Conservation (phyloP, 805 yeast genomes). For the Yarrowia deformans region DNA sequence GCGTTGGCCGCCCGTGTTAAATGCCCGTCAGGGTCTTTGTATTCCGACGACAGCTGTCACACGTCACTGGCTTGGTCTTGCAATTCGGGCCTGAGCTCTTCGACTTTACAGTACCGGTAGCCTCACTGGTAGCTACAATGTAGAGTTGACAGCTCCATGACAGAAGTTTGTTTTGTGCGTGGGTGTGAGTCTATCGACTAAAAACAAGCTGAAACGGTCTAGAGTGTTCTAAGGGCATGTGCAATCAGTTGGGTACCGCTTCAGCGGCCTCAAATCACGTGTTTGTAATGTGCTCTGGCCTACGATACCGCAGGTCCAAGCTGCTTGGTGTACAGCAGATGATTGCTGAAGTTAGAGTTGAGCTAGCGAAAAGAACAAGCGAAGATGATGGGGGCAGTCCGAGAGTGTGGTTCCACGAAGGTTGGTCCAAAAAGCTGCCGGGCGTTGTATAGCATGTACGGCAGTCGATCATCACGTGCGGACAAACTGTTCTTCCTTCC, state of each 20-base stretch:
- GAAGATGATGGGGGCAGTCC: background rate
- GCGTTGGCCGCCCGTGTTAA: too few relatives aligned
- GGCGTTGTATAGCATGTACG: too few relatives aligned
- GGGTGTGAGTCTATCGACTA: too few relatives aligned
- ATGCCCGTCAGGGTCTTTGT: slow-evolving; percentile 2
- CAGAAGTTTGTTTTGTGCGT: slow-evolving; percentile 5
- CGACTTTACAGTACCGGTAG: too few relatives aligned
- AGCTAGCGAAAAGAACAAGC: slow-evolving; percentile 3
- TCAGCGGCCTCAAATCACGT: too few relatives aligned
- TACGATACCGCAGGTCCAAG: background rate
- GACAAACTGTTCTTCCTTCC: background rate
- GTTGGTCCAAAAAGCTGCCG: too few relatives aligned
- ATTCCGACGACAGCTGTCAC: slow-evolving; percentile 3
- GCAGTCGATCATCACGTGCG: background rate
- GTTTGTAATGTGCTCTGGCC: too few relatives aligned
- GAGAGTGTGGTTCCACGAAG: too few relatives aligned
- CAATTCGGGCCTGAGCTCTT: background rate
- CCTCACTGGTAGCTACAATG: background rate
- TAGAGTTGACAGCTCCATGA: slow-evolving; percentile 8
- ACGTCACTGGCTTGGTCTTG: background rate
- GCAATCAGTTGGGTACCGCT: too few relatives aligned
- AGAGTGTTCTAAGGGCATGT: too few relatives aligned
- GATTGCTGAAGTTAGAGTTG: slow-evolving; percentile 32
- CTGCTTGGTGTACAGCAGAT: background rate
- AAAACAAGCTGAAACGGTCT: too few relatives aligned